Conservation (phyloP, 306 rosid species). For the Castanea mollissima region DNA sequence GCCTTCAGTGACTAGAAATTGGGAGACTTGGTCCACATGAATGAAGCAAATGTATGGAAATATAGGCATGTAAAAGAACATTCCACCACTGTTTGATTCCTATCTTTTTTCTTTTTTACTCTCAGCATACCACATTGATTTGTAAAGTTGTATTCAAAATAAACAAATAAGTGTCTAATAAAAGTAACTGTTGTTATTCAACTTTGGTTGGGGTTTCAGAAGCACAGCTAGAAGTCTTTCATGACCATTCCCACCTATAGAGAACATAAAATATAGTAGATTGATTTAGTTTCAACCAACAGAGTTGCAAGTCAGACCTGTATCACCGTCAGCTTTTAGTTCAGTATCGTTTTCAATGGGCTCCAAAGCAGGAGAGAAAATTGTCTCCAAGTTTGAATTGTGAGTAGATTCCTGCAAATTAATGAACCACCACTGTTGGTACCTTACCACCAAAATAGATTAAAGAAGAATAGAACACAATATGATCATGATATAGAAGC, state of each 20-base stretch:
- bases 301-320: slow-evolving; percentile 41
- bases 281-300: neutral
- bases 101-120: neutral
- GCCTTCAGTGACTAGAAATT: neutral
- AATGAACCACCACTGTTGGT: slow-evolving; percentile 5
- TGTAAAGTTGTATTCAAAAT: neutral
- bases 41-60: neutral
- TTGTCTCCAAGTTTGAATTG: slow-evolving; percentile 51
- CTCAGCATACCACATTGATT: neutral
- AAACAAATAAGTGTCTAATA: neutral
- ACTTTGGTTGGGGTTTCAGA: neutral
- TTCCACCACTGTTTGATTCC: neutral
- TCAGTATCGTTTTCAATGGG: slow-evolving; percentile 44
- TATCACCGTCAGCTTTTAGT: slow-evolving; percentile 41
- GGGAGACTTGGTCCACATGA: neutral
- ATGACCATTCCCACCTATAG: neutral
- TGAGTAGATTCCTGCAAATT: slow-evolving; percentile 52
- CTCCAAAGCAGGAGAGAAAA: slow-evolving; percentile 80
- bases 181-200: neutral
- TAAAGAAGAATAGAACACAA: neutral
- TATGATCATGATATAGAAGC: neutral
- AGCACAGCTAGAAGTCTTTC: neutral
- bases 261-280: neutral
- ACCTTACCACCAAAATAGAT: slow-evolving; percentile 6
- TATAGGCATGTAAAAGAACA: neutral